Conservation (phyloP, 768 basidiomycete genomes). For the Lyophyllum atratum region DNA sequence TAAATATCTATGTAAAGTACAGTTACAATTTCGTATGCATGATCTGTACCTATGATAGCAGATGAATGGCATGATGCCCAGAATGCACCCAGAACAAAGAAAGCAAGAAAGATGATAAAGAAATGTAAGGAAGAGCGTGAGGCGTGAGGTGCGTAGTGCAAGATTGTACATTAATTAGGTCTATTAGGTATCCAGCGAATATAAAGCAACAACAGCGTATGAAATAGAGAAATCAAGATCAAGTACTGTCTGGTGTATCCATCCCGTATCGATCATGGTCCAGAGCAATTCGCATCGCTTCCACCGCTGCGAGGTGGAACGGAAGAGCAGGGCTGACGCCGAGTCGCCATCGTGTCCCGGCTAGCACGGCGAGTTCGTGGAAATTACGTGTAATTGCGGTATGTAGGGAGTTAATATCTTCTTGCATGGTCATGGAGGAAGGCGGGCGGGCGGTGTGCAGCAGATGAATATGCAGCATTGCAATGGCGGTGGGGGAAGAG, state of each 20-base stretch:
- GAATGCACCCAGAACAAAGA: background rate
- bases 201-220: background rate
- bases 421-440: constrained; percentile 21
- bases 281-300: constrained; percentile 54
- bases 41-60: background rate
- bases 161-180: background rate
- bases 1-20: background rate
- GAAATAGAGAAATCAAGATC: background rate
- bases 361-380: constrained; percentile 68
- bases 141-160: background rate
- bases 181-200: background rate
- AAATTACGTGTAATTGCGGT: constrained; percentile 68
- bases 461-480: constrained; percentile 64
- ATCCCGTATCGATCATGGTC: constrained; percentile 29
- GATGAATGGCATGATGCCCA: background rate
- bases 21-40: background rate
- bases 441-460: constrained; percentile 47
- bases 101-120: background rate
- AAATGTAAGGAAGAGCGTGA: background rate
- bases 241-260: constrained; percentile 6
- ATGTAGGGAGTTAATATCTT: constrained; percentile 32
- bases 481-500: constrained; percentile 41
- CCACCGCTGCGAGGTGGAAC: constrained; percentile 73
- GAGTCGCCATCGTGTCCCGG: constrained; percentile 48
- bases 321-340: constrained; percentile 59